A percentile compares a stretch with the other conserved stretches of the same genome.
These are phyloP conservation scores for Suillus luteus DNA, from an alignment of 768 basidiomycete genomes.

Conservation along the genomic window DNA sequence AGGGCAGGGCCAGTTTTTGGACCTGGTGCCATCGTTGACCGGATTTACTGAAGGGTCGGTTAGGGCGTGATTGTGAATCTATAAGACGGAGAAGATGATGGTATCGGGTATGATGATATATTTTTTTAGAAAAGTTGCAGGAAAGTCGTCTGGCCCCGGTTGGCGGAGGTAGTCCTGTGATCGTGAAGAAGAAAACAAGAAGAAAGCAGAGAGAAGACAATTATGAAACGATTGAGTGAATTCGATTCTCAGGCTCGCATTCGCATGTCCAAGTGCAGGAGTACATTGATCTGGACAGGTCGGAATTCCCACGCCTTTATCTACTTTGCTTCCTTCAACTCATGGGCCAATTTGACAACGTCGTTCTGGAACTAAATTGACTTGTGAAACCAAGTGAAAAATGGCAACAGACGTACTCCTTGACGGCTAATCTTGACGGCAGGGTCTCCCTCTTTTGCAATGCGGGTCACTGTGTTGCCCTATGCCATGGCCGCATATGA, in stretches of 20 bases:
- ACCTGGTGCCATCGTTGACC: constrained; percentile 33
- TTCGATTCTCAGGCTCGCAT: constrained; percentile 20
- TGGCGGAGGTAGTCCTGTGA: constrained; percentile 23
- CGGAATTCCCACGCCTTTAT: constrained; percentile 30
- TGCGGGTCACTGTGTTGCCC: constrained; percentile 47
- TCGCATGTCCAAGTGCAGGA: constrained; percentile 12
- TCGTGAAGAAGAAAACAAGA: constrained; percentile 27
- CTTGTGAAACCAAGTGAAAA: neutral
- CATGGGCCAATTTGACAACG: constrained; percentile 53
- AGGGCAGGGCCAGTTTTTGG: constrained; percentile 50
- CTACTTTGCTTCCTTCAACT: constrained; percentile 38
- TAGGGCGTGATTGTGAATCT: constrained; percentile 16
- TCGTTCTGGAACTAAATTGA: constrained; percentile 42
- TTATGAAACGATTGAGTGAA: constrained; percentile 18
- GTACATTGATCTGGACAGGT: constrained; percentile 23
- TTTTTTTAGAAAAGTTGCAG: neutral
- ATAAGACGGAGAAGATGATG: constrained; percentile 23
- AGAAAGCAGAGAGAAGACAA: constrained; percentile 17
- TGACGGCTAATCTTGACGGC: constrained; percentile 48
- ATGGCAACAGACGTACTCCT: constrained; percentile 37
- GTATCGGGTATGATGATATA: constrained; percentile 31
- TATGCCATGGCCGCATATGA: constrained; percentile 15
- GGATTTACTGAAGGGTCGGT: constrained; percentile 8
- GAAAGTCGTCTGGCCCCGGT: constrained; percentile 3
- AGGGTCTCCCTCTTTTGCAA: constrained; percentile 48